Percentiles rank a stretch among this genome's conserved stretches.
Conservation (phyloP, 164 flowering plant species). For the Vitis rotundifolia region DNA sequence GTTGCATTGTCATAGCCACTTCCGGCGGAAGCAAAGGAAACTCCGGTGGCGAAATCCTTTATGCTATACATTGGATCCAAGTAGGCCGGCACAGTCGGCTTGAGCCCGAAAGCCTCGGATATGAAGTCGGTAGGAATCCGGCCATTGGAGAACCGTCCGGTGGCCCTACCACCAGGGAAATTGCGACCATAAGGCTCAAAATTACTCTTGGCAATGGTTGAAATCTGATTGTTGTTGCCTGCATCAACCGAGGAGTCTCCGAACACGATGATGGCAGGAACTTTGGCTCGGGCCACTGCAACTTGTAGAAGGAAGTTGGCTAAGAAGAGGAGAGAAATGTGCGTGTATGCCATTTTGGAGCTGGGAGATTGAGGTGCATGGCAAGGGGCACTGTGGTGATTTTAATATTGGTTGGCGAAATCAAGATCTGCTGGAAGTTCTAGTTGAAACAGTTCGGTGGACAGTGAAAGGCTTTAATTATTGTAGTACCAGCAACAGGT, state of each 20-base stretch:
- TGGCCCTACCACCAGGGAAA: conserved; percentile 34
- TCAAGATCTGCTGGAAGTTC: too few relatives aligned
- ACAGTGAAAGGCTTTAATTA: too few relatives aligned
- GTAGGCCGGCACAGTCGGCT: conserved; percentile 44
- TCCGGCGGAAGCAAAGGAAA: conserved; percentile 59
- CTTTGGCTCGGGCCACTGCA: conserved; percentile 16
- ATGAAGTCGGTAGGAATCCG: conserved; percentile 47
- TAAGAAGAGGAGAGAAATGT: neutral
- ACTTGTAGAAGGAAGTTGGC: neutral
- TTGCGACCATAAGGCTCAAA: conserved; percentile 61
- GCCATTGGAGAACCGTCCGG: conserved; percentile 60
- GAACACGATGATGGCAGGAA: conserved; percentile 59
- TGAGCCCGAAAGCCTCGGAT: conserved; percentile 49
- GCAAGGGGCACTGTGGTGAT: neutral
- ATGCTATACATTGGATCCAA: conserved; percentile 49
- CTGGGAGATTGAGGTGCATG: neutral
- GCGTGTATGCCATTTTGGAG: conserved; percentile 1
- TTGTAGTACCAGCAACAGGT: too few relatives aligned
- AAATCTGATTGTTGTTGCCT: conserved; percentile 55
- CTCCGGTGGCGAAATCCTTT: conserved; percentile 52
- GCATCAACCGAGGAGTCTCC: conserved; percentile 68
- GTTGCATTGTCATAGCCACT: conserved; percentile 59
- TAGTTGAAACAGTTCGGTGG: too few relatives aligned
- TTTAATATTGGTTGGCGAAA: too few relatives aligned
- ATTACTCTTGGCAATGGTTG: conserved; percentile 47